Base-by-base conservation (phyloP, 2,329 filamentous ascomycete species). In the Aureobasidium sp. region DNA sequence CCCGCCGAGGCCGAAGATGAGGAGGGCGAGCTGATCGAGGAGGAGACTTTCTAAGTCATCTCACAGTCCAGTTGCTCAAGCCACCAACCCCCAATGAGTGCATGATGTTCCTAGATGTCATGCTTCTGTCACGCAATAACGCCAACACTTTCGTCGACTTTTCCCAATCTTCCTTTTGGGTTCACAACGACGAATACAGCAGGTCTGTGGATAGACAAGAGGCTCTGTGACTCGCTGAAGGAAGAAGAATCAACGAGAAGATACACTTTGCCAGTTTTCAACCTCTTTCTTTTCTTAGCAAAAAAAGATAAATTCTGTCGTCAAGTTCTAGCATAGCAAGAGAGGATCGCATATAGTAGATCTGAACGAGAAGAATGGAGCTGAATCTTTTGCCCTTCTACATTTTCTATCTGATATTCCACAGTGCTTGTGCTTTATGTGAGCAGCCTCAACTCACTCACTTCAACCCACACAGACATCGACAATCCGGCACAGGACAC, bases 1-100 rank as follows among this genome's bases (percentile, higher is more conserved):
- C 91, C 91, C 6, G 86, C 87, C 55, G 90, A 94, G 74, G 84
- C 80, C 26, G 88, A 91, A 70, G 84, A 77, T 20, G 76, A 85
- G 27, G 88, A 91, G 70, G 84, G 77, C 26, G 76, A 85, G 23
- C 69, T 67, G 63, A 87, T 87, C 67, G 89, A 92, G 73, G 87
- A 92, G 75, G 89, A 94, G 83, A 91, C 88, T 60, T 91, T 91
- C 71, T 91, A 69, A 41, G 37, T 55, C 36, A 29, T 20, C 20
- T 26, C 48, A 12, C 32, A 37, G 1, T 34, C 27, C 10, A 7
- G 5, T 27, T 26, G n/a, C n/a, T 39, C 34, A 26, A 34, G n/a
- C 15, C 20, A 52, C 7, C 50, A 36, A 52, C 3, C 8, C 20
- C 50, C 32, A 20, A 52, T 34, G 9, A 23, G 10, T 39, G 34